Percentiles rank a stretch among this genome's conserved stretches.
Evolutionary conservation across 2,329 filamentous ascomycete genomes (phyloP).

Genomic region (Venturia carpophila): DNA sequence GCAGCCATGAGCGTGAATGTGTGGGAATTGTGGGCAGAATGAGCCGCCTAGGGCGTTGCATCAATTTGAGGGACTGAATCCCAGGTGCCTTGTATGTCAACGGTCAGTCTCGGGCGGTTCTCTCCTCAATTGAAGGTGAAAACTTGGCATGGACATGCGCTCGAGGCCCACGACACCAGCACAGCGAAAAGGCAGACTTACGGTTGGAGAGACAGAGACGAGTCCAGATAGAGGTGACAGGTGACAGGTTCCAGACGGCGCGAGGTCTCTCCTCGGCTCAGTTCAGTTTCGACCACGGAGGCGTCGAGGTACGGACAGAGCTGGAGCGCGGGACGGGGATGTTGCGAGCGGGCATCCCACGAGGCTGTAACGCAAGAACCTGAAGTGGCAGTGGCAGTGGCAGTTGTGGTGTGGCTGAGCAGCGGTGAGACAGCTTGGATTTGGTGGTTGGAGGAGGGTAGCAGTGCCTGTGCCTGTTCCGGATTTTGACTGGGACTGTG

Average conservation of each 20-base stretch:
- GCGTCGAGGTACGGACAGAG: background rate
- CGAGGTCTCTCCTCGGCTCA: background rate
- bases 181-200: background rate
- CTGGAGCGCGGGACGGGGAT: background rate
- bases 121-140: background rate
- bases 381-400: too few relatives aligned
- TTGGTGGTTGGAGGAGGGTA: background rate
- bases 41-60: background rate
- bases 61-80: background rate
- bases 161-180: background rate
- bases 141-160: constrained; percentile 4
- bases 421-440: background rate
- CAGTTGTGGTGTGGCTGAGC: constrained; percentile 1
- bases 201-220: background rate
- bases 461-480: background rate
- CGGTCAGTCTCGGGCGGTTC: background rate
- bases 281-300: background rate
- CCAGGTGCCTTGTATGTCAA: background rate
- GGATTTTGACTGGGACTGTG: background rate
- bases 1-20: constrained; percentile 11
- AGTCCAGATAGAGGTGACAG: background rate
- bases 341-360: background rate
- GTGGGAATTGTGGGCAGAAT: background rate
- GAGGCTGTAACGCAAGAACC: background rate
- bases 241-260: background rate